Conservation (phyloP, 1,284 basidiomycete genomes). For the Tetrapyrgos nigripes region DNA sequence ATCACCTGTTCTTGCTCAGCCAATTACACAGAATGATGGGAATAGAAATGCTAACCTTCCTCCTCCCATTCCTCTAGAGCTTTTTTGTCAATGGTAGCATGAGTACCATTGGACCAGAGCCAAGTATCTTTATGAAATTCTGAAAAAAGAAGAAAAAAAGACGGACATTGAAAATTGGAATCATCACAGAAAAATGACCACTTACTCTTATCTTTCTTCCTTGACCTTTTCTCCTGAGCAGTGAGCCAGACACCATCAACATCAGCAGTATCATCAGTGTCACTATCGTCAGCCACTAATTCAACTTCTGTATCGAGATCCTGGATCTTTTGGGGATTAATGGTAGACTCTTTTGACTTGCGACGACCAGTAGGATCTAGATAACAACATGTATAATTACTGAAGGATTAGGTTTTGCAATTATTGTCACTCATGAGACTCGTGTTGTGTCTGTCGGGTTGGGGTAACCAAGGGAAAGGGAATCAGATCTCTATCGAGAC, state of each 20-base stretch:
- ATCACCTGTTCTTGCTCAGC: slow-evolving; percentile 23
- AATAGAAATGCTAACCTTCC: too few species aligned
- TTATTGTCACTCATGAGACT: background rate
- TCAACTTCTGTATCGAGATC: background rate
- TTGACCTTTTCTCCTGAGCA: background rate
- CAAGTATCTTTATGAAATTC: too few species aligned
- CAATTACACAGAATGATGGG: too few species aligned
- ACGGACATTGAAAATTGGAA: too few species aligned
- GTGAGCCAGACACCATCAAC: background rate
- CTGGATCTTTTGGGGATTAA: background rate
- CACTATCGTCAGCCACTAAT: background rate
- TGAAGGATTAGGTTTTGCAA: background rate
- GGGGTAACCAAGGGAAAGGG: background rate
- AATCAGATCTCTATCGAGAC: too few species aligned
- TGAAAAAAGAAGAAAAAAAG: too few species aligned
- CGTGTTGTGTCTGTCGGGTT: background rate
- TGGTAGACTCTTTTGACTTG: background rate
- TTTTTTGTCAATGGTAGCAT: too few species aligned
- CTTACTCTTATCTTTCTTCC: background rate
- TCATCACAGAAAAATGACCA: background rate
- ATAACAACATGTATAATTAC: background rate
- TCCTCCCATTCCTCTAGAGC: too few species aligned
- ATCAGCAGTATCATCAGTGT: background rate
- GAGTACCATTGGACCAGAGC: too few species aligned
- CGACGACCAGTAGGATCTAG: background rate